Base-by-base conservation (phyloP, 495 filamentous ascomycete species). In the Xylaria flabelliformis region DNA sequence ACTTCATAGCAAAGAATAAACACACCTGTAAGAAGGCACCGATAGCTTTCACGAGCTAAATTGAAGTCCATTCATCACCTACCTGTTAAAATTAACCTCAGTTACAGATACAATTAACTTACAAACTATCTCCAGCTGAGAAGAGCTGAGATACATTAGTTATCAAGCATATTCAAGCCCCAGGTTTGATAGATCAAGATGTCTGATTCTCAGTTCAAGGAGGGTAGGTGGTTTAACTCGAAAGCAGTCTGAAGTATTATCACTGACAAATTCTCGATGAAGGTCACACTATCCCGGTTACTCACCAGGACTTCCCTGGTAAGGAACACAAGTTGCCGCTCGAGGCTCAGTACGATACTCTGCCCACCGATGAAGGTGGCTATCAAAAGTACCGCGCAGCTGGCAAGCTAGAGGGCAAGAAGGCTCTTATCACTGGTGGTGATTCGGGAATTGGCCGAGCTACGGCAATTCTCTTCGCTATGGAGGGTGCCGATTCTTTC, bases 361-460 rank as follows among this genome's bases (percentile, higher is more conserved):
- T 96, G 17, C 93, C 94, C 2, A 90, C 90, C 7, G 87, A 90
- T 51, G 87, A 91, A 46, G 89, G 89, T 64, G 90, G 90, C 17
- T 92, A 90, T 80, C 89, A 92, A 74, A 88, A 86, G 65, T 96
- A 96, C 83, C 90, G 90, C 80, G 88, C 93, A 15, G 92, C 94
- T 13, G 91, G 90, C 48, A 97, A 97, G 82, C 86, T 96, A 2
- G 75, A 83, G 69, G 91, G 88, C 72, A 93, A 92, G 79, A 91
- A 89, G 29, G 92, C 92, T 29, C 80, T 96, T 44, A 96, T 96
- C 74, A 95, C 93, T 1, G 93, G 93, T 19, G 94, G 93, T 17
- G 93, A 96, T 78, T 91, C 88, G 7, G 93, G 93, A 19, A 96
- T 96, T 75, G 93, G 94, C 19, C 90, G 93, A 9, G 90, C 93